These are phyloP conservation scores for Suillus luteus DNA, from an alignment of 768 basidiomycete species.

Conservation along the genomic window DNA sequence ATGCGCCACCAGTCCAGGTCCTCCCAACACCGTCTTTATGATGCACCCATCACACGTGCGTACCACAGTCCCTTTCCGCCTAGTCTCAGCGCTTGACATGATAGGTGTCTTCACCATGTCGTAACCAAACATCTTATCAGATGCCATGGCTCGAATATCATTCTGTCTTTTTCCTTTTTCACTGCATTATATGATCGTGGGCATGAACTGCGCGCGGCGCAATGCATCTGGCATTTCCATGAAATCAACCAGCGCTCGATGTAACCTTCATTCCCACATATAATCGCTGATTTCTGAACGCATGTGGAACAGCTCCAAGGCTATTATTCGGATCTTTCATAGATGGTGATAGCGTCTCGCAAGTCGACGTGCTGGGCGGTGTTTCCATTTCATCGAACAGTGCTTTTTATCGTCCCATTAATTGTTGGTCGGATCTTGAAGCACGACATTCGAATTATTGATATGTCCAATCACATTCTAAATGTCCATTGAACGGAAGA, in stretches of 20 bases:
- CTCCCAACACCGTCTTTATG: not conserved
- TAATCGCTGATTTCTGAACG: not conserved
- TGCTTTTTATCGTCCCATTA: not conserved
- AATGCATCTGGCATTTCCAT: not conserved
- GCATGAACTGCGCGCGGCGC: not conserved
- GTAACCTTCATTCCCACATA: slow-evolving; percentile 1
- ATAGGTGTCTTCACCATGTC: not conserved
- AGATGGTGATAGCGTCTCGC: not conserved
- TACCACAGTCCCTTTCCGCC: not conserved
- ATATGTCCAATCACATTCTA: not conserved
- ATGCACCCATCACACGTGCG: not conserved
- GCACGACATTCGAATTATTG: not conserved
- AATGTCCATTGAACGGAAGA: not conserved
- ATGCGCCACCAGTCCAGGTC: not conserved
- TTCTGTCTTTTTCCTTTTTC: not conserved
- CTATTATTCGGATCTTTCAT: slow-evolving; percentile 5
- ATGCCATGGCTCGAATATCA: not conserved
- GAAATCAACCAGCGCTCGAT: not conserved
- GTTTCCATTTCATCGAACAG: not conserved
- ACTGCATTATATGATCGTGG: slow-evolving; percentile 5
- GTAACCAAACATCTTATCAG: not conserved
- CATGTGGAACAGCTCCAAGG: slow-evolving; percentile 5
- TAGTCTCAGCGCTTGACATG: not conserved
- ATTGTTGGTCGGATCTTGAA: not conserved
- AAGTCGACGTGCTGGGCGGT: not conserved